Evolutionary conservation across 768 basidiomycete species (phyloP).

Genomic region (Agaricus blazei): DNA sequence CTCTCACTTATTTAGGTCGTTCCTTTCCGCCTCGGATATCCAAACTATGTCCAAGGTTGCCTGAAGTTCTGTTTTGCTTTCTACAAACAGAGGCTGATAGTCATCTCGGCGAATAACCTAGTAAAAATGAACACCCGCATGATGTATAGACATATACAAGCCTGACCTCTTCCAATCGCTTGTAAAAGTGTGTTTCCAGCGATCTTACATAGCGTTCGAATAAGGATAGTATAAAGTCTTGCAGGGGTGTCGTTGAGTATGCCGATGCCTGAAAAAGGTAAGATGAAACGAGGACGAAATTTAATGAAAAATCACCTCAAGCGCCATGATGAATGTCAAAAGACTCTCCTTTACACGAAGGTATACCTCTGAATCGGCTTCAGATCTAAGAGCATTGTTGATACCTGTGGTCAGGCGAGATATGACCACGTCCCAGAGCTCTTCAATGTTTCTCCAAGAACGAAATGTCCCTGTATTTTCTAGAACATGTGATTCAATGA

Average conservation of each 20-base stretch:
- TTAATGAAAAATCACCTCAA: constrained; percentile 56
- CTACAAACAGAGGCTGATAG: constrained; percentile 79
- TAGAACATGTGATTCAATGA: constrained; percentile 90
- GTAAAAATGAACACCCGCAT: background rate
- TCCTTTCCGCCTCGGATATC: constrained; percentile 65
- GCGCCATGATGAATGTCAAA: constrained; percentile 82
- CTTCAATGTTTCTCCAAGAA: constrained; percentile 87
- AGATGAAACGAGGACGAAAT: background rate
- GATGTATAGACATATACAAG: background rate
- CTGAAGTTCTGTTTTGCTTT: constrained; percentile 56
- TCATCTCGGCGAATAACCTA: constrained; percentile 88
- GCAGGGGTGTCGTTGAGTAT: constrained; percentile 80
- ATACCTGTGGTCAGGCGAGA: constrained; percentile 68
- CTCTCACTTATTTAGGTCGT: constrained; percentile 51
- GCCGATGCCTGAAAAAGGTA: constrained; percentile 61
- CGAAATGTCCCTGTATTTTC: constrained; percentile 86
- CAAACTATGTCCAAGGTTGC: constrained; percentile 79
- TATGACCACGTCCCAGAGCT: constrained; percentile 89
- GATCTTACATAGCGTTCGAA: constrained; percentile 88
- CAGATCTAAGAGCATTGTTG: constrained; percentile 62
- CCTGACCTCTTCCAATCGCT: constrained; percentile 74
- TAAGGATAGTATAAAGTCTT: constrained; percentile 77
- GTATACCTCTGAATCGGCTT: constrained; percentile 78
- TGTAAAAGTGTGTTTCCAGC: constrained; percentile 75
- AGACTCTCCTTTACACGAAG: constrained; percentile 80